Base-by-base conservation (phyloP, 306 rosid genomes). In the Senna siamea region DNA sequence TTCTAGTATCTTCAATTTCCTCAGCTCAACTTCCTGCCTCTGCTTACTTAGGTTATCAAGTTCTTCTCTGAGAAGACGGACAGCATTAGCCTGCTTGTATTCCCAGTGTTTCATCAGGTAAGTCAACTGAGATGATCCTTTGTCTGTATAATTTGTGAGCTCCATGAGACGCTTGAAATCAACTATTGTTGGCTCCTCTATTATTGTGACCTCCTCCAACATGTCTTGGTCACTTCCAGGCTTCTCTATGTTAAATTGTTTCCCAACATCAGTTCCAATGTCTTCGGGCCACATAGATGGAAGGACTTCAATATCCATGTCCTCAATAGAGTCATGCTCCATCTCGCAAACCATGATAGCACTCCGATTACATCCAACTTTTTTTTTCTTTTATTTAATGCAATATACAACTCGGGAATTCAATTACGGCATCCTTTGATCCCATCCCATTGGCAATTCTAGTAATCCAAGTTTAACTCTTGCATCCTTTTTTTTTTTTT, bases 211-310 rank as follows among this genome's bases (percentile, higher is more conserved):
- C 72, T 92, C 93, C 77, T 89, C 89, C 72, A 92, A 79, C 97
- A 92, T 88, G 78, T 92, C 97, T 66, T 88, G 85, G 78, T 89
- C 97, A 60, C 30, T 81, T 73, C 93, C 87, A 35, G 97, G 96
- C 75, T 81, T 81, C 71, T 92, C 97, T 43, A 92, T 86, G 32
- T 92, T 92, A 69, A 92, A 92, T 65, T 89, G 97, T 60, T 88
- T 92, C 13, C 91, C 90, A 32, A 78, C 87, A 12, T 89, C 90
- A 17, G 77, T 72, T 32, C 86, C 90, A 32, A 89, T 82, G 71
- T 92, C 97, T 66, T 92, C 97, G n/a, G 97, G 97, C 97, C 97
- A 92, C 97, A 92, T 92, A 4, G 97, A 92, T 73, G 90, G 73
- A 23, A 92, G 88, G 70, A 60, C 81, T 76, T 91, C 97, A 20